A percentile compares a stretch with the other conserved stretches of the same genome.
phyloP scores from a whole-genome alignment of 495 filamentous ascomycete genomes.

The Neurospora cerealis region DNA sequence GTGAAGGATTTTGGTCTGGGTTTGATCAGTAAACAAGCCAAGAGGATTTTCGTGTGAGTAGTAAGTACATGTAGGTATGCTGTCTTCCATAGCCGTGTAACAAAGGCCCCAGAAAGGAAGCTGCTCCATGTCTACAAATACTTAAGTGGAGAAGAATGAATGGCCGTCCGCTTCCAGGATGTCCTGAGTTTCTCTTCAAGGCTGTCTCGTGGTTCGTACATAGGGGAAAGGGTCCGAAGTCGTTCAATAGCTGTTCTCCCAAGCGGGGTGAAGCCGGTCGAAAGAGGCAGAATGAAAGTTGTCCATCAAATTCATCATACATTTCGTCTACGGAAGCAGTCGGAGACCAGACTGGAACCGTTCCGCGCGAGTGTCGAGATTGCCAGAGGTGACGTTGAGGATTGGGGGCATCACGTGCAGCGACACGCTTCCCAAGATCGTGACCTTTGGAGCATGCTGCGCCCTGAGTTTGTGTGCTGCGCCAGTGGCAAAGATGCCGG shows the following conservation, averaged over 20 bases:
- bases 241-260: not conserved
- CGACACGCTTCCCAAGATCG: not conserved
- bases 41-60: not conserved
- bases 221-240: not conserved
- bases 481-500: not conserved
- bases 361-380: not conserved
- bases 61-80: too few species aligned
- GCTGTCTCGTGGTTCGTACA: not conserved
- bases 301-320: too few species aligned
- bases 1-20: not conserved
- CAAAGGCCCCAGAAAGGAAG: not conserved
- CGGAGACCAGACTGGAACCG: not conserved
- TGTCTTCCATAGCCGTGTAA: not conserved
- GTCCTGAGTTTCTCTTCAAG: not conserved
- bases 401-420: not conserved
- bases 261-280: too few species aligned
- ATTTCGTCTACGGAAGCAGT: too few species aligned
- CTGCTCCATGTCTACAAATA: too few species aligned
- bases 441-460: not conserved
- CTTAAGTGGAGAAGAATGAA: too few species aligned
- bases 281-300: too few species aligned
- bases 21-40: not conserved
- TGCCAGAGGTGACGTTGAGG: not conserved
- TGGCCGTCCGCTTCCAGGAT: not conserved
- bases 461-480: not conserved